Evolutionary conservation across 2,329 filamentous ascomycete genomes (phyloP).

Genomic region (Fusarium sp.): DNA sequence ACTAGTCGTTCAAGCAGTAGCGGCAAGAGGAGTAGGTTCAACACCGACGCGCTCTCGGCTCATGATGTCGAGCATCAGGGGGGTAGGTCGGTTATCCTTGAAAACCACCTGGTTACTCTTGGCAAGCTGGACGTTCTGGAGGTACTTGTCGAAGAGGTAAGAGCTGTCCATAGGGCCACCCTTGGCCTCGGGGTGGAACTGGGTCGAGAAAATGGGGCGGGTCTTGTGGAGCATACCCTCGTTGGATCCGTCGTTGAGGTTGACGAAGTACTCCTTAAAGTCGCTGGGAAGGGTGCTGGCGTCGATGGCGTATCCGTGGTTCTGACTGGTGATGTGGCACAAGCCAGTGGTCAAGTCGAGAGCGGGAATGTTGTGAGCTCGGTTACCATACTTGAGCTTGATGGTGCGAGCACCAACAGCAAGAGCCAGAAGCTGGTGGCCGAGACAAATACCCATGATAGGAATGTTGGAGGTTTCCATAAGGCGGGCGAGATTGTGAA

Average conservation of each 20-base stretch:
- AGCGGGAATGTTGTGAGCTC: slow-evolving; percentile 97
- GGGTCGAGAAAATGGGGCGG: slow-evolving; percentile 96
- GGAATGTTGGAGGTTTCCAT: slow-evolving; percentile 93
- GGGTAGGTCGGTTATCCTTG: slow-evolving; percentile 87
- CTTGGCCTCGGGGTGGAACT: slow-evolving; percentile 99
- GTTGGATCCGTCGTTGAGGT: slow-evolving; percentile 97
- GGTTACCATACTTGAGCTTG: slow-evolving; percentile 99
- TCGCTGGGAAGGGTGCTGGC: slow-evolving; percentile 81
- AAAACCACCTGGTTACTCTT: slow-evolving; percentile 83
- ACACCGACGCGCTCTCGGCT: slow-evolving; percentile 96
- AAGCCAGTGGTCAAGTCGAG: slow-evolving; percentile 93
- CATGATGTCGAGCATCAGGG: slow-evolving; percentile 88
- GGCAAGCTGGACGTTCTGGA: slow-evolving; percentile 88
- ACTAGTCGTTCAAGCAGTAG: slow-evolving; percentile 50
- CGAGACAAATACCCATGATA: slow-evolving; percentile 97
- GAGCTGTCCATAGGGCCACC: slow-evolving; percentile 95
- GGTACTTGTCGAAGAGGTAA: slow-evolving; percentile 96
- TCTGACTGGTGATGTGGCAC: slow-evolving; percentile 98
- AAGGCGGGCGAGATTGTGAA: slow-evolving; percentile 88
- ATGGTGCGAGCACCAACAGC: slow-evolving; percentile 88
- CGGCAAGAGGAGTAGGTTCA: slow-evolving; percentile 67
- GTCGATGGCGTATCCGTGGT: slow-evolving; percentile 97
- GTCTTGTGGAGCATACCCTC: slow-evolving; percentile 97
- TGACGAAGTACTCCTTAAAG: slow-evolving; percentile 98
- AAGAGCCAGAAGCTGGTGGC: slow-evolving; percentile 93